Percentiles rank a stretch among this genome's conserved stretches.
Conservation (phyloP, 495 filamentous ascomycete species). For the Massariosphaeria phaeospora region DNA sequence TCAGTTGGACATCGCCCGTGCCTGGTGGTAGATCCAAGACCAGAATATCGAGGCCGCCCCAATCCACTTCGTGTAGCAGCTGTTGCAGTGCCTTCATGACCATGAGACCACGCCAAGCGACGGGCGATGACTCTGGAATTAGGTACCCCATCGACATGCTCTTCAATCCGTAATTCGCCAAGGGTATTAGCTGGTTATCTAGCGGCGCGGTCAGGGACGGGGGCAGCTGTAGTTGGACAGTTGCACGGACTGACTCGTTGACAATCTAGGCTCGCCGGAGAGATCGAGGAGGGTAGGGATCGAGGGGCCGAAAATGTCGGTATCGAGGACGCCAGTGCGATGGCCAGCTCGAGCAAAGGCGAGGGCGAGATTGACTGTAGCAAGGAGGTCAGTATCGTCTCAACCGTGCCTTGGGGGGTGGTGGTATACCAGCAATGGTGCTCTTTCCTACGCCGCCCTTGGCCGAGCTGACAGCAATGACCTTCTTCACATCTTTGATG, state of each 20-base stretch:
- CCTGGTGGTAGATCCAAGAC: slow-evolving; percentile 90
- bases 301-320: slow-evolving; percentile 93
- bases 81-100: slow-evolving; percentile 96
- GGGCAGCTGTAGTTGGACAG: not conserved
- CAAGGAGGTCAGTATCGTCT: not conserved
- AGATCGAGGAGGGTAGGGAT: slow-evolving; percentile 87
- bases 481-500: slow-evolving; percentile 76
- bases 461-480: slow-evolving; percentile 88
- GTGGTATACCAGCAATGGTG: slow-evolving; percentile 67
- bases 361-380: slow-evolving; percentile 75
- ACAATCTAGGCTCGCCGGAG: slow-evolving; percentile 58
- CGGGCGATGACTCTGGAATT: slow-evolving; percentile 63
- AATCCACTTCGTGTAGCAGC: slow-evolving; percentile 87
- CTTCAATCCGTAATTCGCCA: slow-evolving; percentile 94
- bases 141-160: slow-evolving; percentile 99
- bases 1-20: slow-evolving; percentile 91
- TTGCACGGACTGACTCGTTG: slow-evolving; percentile 15
- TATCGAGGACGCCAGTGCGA: slow-evolving; percentile 82
- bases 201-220: not conserved
- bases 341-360: slow-evolving; percentile 75
- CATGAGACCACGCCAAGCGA: slow-evolving; percentile 97
- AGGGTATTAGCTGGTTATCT: slow-evolving; percentile 78
- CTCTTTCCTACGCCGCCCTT: slow-evolving; percentile 97
- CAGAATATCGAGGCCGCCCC: slow-evolving; percentile 76
- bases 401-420: not conserved